Percentiles rank a stretch among this genome's conserved stretches.
phyloP scores from a whole-genome alignment of 2,329 filamentous ascomycete genomes.

The Epichloe hybrida region DNA sequence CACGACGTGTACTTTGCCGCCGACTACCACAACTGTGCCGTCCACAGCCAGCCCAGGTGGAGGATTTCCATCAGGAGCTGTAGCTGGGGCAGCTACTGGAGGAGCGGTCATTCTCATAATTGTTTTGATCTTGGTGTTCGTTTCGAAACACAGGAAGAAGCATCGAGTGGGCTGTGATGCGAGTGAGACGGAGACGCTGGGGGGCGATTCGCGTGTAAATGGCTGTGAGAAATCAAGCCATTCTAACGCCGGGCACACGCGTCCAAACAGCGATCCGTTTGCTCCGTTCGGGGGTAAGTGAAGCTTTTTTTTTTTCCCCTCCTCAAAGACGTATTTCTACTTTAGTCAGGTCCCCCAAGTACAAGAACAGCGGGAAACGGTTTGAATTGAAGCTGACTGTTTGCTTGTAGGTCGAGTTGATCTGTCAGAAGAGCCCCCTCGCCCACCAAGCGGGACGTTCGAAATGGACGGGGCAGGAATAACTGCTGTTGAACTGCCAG shows the following conservation, averaged over 20 bases:
- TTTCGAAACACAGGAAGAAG: constrained; percentile 10
- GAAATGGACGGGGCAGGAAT: constrained; percentile 24
- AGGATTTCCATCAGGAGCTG: constrained; percentile 16
- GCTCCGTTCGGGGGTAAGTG: constrained; percentile 31
- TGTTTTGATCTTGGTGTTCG: constrained; percentile 11
- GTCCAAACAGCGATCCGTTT: constrained; percentile 21
- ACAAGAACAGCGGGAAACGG: too few relatives aligned
- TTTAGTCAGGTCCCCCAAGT: too few relatives aligned
- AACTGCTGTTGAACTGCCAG: constrained; percentile 21
- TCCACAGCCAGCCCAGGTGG: background rate
- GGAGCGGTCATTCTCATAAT: constrained; percentile 15
- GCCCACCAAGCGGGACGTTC: constrained; percentile 17
- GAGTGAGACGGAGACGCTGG: constrained; percentile 6
- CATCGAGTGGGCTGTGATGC: constrained; percentile 3
- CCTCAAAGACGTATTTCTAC: too few relatives aligned
- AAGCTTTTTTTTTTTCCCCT: background rate
- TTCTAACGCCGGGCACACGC: constrained; percentile 12
- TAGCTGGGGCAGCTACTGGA: constrained; percentile 21
- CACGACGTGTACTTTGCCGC: background rate
- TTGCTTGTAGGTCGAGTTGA: constrained; percentile 19
- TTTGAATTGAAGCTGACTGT: too few relatives aligned
- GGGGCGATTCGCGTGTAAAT: background rate
- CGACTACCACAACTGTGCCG: background rate
- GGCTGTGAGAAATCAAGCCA: constrained; percentile 2
- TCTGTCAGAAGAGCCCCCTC: constrained; percentile 14